A percentile compares a stretch with the other conserved stretches of the same genome.
These are phyloP conservation scores for Pseudocercospora macadamiae DNA, from an alignment of 2,329 filamentous ascomycete genomes.

Conservation along the genomic window DNA sequence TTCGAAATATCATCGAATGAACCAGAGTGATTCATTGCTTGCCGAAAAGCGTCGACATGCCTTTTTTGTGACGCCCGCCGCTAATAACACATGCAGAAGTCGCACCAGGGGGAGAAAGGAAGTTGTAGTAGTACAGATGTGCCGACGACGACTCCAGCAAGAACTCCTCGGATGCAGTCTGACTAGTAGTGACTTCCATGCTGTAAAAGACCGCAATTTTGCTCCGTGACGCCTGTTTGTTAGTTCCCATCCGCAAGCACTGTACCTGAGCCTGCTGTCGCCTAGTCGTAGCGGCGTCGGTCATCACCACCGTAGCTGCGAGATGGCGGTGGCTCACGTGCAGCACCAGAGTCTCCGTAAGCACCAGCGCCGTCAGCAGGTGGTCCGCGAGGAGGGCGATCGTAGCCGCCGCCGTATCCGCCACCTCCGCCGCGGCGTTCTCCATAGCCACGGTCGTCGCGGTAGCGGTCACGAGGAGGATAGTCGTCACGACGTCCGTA, in stretches of 20 bases:
- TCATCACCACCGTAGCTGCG: slow-evolving; percentile 38
- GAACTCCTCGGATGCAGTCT: slow-evolving; percentile 32
- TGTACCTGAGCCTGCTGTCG: slow-evolving; percentile 21
- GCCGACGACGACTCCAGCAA: slow-evolving; percentile 31
- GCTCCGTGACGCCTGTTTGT: slow-evolving; percentile 30
- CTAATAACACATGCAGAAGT: slow-evolving; percentile 41
- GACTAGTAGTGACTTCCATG: slow-evolving; percentile 26
- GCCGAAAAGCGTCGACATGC: slow-evolving; percentile 26
- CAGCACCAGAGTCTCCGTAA: slow-evolving; percentile 29
- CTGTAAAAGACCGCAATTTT: slow-evolving; percentile 19
- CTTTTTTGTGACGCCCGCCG: slow-evolving; percentile 25
- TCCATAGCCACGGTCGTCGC: slow-evolving; percentile 39
- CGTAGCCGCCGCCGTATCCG: slow-evolving; percentile 32
- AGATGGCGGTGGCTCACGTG: slow-evolving; percentile 35
- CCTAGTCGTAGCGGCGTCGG: slow-evolving; percentile 40
- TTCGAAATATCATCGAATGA: slow-evolving; percentile 23
- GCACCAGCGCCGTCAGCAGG: slow-evolving; percentile 30
- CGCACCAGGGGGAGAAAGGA: slow-evolving; percentile 36
- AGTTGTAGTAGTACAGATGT: slow-evolving; percentile 35
- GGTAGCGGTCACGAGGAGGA: slow-evolving; percentile 53
- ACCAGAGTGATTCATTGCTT: slow-evolving; percentile 24
- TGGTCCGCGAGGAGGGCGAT: slow-evolving; percentile 35
- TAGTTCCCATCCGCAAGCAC: slow-evolving; percentile 27
- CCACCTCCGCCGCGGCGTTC: slow-evolving; percentile 36
- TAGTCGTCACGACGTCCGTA: slow-evolving; percentile 60